A percentile compares a stretch with the other conserved stretches of the same genome.
phyloP scores from a whole-genome alignment of 2,329 filamentous ascomycete genomes.

The Colletotrichum sp. region DNA sequence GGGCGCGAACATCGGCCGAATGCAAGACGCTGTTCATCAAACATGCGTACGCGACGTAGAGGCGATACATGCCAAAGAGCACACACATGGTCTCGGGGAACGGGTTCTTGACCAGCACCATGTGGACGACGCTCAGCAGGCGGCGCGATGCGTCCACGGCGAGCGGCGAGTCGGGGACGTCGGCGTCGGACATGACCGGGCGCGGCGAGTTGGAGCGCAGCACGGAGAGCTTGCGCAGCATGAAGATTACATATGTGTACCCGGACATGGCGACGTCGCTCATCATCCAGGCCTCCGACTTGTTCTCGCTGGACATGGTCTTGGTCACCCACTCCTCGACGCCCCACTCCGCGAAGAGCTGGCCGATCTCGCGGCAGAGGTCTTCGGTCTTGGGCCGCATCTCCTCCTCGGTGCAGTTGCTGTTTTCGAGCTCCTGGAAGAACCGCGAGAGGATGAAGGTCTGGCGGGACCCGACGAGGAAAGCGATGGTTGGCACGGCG shows the following conservation, averaged over 20 bases:
- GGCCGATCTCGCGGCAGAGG: conserved; percentile 29
- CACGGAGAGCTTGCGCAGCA: conserved; percentile 27
- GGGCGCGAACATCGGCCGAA: conserved; percentile 15
- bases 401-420: conserved; percentile 16
- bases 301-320: conserved; percentile 21
- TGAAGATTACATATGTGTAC: conserved; percentile 35
- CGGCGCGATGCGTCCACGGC: conserved; percentile 28
- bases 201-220: conserved; percentile 28
- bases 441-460: conserved; percentile 33
- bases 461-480: conserved; percentile 30
- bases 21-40: conserved; percentile 27
- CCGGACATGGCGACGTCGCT: conserved; percentile 31
- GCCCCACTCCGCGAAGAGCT: conserved; percentile 31
- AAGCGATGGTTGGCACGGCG: conserved; percentile 27
- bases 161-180: conserved; percentile 31
- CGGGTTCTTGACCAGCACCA: conserved; percentile 24
- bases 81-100: conserved; percentile 27
- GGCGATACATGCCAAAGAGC: conserved; percentile 29
- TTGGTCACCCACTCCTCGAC: conserved; percentile 27
- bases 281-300: conserved; percentile 26
- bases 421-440: conserved; percentile 20
- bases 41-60: conserved; percentile 30
- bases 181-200: conserved; percentile 27
- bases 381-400: conserved; percentile 29
- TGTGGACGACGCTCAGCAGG: conserved; percentile 23